Conservation (phyloP, 169 alveolate species). For the Plasmodium fragile region DNA sequence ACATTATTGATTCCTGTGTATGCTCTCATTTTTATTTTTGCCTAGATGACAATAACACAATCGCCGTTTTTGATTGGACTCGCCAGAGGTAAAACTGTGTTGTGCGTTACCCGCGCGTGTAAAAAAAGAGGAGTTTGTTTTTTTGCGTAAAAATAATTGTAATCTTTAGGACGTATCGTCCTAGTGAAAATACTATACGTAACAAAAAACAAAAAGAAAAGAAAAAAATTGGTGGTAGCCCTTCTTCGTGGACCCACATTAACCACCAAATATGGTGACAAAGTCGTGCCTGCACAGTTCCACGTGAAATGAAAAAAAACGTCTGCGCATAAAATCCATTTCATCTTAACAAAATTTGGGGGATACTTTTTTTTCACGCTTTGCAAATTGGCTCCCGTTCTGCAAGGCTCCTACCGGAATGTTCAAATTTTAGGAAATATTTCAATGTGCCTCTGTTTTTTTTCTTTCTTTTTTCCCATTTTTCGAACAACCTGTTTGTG, state of each 20-base stretch:
- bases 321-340: background rate
- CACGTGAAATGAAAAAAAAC: background rate
- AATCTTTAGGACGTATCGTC: background rate
- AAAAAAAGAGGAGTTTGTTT: background rate
- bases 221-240: background rate
- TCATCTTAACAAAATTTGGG: background rate
- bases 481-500: background rate
- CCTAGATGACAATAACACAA: constrained; percentile 56
- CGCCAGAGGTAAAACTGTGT: constrained; percentile 2
- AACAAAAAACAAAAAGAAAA: background rate
- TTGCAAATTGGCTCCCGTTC: background rate
- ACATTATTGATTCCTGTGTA: constrained; percentile 61
- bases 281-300: background rate
- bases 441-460: background rate
- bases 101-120: background rate
- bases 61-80: constrained; percentile 26
- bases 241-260: background rate
- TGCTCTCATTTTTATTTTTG: constrained; percentile 59
- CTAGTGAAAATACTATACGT: background rate
- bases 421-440: background rate
- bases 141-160: background rate
- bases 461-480: background rate
- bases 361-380: background rate
- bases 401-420: background rate
- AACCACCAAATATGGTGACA: background rate